Percentiles rank a stretch among this genome's conserved stretches.
These are phyloP conservation scores for Tulasnella sp. DNA, from an alignment of 768 basidiomycete species.

Conservation along the genomic window DNA sequence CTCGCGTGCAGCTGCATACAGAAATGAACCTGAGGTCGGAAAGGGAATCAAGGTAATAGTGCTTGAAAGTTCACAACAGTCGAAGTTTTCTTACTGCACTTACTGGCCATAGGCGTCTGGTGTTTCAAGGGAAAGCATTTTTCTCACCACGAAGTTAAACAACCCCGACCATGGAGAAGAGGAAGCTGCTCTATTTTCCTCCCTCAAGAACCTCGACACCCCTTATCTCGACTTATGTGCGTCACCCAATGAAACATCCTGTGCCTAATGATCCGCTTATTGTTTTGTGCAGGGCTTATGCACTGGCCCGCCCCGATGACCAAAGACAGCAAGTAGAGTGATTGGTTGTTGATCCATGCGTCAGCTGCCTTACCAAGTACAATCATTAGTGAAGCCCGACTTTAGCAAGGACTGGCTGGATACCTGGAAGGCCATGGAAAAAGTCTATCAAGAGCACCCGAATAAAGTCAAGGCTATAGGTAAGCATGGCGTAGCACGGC, in stretches of 20 bases:
- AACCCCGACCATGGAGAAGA: slow-evolving; percentile 15
- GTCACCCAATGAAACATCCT: not conserved
- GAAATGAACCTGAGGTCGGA: slow-evolving; percentile 55
- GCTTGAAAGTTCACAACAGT: not conserved
- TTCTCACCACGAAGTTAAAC: slow-evolving; percentile 18
- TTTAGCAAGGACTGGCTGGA: slow-evolving; percentile 44
- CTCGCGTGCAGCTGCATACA: slow-evolving; percentile 59
- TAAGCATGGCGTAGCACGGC: not conserved
- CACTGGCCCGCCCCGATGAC: slow-evolving; percentile 17
- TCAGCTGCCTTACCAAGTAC: slow-evolving; percentile 27
- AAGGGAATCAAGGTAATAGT: slow-evolving; percentile 31
- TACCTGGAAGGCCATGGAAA: slow-evolving; percentile 74
- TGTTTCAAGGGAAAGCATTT: slow-evolving; percentile 13
- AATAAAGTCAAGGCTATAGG: slow-evolving; percentile 27
- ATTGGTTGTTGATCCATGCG: slow-evolving; percentile 39
- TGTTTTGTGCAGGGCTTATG: slow-evolving; percentile 3
- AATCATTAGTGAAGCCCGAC: not conserved
- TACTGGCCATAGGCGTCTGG: slow-evolving; percentile 5
- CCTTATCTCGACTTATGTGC: slow-evolving; percentile 12
- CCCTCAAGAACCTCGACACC: slow-evolving; percentile 16
- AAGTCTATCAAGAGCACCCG: slow-evolving; percentile 56
- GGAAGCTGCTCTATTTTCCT: slow-evolving; percentile 7
- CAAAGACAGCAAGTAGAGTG: slow-evolving; percentile 38
- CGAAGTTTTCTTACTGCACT: not conserved
- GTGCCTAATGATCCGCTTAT: not conserved